Conservation (phyloP, 129 eudicot species). For the Centella asiatica region DNA sequence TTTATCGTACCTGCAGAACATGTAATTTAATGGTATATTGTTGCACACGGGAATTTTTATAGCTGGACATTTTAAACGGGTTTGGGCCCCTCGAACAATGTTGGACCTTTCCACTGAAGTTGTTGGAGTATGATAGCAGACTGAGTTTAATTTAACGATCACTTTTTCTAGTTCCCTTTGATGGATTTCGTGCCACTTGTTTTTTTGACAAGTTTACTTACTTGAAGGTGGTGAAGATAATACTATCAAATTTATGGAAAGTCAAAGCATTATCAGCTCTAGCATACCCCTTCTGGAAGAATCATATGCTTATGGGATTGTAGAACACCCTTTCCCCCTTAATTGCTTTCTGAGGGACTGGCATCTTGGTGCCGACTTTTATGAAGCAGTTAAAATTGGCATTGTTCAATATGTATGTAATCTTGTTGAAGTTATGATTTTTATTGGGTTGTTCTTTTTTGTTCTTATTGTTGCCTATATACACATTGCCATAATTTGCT, state of each 20-base stretch:
- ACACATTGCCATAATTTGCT: neutral
- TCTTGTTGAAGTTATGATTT: conserved; percentile 2
- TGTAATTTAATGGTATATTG: no score
- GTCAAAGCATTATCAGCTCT: conserved; percentile 44
- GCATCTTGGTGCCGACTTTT: conserved; percentile 87
- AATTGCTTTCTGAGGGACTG: conserved; percentile 68
- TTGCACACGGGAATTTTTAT: no score
- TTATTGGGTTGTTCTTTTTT: conserved; percentile 4
- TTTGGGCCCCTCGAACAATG: no score
- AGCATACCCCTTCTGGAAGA: conserved; percentile 85
- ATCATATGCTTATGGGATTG: conserved; percentile 75
- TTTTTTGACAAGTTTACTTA: conserved; percentile 8
- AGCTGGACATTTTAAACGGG: no score
- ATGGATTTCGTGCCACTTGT: conserved; percentile 3
- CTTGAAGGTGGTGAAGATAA: conserved; percentile 83
- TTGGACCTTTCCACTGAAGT: neutral
- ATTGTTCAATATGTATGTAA: conserved; percentile 88
- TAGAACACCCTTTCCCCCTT: conserved; percentile 95
- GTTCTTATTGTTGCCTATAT: no score
- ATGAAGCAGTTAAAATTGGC: conserved; percentile 93
- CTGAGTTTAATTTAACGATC: neutral
- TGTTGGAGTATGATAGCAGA: neutral
- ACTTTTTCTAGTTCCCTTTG: neutral
- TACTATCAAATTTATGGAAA: conserved; percentile 81
- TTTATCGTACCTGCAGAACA: no score